phyloP scores from a whole-genome alignment of 768 basidiomycete species.

The Terana coerulea region DNA sequence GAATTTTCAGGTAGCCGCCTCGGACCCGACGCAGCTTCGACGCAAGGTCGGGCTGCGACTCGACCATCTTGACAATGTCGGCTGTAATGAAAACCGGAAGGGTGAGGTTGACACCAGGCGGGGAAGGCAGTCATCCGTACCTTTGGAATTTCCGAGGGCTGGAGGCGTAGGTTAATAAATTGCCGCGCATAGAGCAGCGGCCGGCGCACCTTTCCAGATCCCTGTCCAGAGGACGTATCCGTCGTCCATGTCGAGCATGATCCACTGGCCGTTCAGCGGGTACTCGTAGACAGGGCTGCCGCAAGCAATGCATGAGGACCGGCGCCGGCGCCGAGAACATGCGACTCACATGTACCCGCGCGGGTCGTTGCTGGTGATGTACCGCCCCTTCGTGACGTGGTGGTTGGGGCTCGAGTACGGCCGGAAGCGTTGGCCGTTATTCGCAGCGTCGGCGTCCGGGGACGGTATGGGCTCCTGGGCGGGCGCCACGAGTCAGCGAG shows the following conservation, averaged over 20 bases:
- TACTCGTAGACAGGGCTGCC: conserved; percentile 85
- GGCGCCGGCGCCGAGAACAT: background rate
- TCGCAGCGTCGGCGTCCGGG: conserved; percentile 20
- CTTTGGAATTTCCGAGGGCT: conserved; percentile 90
- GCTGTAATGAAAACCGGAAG: conserved; percentile 50
- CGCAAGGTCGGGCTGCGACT: conserved; percentile 85
- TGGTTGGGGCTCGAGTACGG: conserved; percentile 75
- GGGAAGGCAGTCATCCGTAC: conserved; percentile 32
- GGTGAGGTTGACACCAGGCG: background rate
- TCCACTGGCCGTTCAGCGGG: conserved; percentile 85
- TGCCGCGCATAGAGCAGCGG: background rate
- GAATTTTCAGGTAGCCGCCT: conserved; percentile 87
- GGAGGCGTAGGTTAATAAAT: conserved; percentile 9
- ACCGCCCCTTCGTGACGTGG: conserved; percentile 81
- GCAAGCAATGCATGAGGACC: conserved; percentile 5
- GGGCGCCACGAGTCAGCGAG: background rate
- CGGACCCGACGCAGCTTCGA: conserved; percentile 79
- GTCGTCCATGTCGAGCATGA: conserved; percentile 95
- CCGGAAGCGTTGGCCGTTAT: conserved; percentile 41
- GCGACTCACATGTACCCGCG: conserved; percentile 77
- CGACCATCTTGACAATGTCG: conserved; percentile 91
- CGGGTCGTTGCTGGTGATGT: conserved; percentile 88
- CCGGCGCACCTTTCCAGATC: conserved; percentile 80
- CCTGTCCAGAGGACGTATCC: conserved; percentile 92
- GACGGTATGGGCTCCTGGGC: conserved; percentile 32